These are phyloP conservation scores for Emergomyces africanus DNA, from an alignment of 2,329 filamentous ascomycete species.

Conservation along the genomic window DNA sequence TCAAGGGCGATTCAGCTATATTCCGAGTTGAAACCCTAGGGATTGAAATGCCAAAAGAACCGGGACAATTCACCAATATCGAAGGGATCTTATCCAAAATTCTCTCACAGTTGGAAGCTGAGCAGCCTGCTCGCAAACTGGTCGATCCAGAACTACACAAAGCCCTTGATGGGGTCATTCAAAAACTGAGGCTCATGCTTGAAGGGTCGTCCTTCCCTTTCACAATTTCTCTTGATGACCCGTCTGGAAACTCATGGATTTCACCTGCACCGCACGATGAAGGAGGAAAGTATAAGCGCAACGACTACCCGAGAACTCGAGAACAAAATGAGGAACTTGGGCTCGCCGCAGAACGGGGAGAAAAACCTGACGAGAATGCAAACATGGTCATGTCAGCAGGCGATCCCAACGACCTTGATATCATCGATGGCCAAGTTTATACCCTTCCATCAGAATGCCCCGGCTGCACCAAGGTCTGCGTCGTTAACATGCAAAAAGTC, in stretches of 20 bases:
- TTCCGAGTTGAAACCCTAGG: constrained; percentile 87
- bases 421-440: constrained; percentile 86
- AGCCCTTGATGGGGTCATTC: constrained; percentile 66
- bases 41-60: constrained; percentile 80
- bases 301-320: constrained; percentile 67
- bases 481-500: constrained; percentile 97
- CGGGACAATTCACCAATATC: constrained; percentile 84
- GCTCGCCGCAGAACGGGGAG: constrained; percentile 42
- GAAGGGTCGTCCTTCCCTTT: constrained; percentile 72
- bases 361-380: constrained; percentile 16
- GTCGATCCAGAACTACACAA: constrained; percentile 63
- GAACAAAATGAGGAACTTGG: constrained; percentile 83
- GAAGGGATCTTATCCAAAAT: constrained; percentile 75
- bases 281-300: constrained; percentile 80
- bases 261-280: constrained; percentile 63
- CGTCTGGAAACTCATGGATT: constrained; percentile 93
- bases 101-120: constrained; percentile 64
- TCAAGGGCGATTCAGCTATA: constrained; percentile 79
- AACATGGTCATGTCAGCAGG: constrained; percentile 33
- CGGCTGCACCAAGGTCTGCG: constrained; percentile 73
- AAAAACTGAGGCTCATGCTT: constrained; percentile 63
- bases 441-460: constrained; percentile 85
- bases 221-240: constrained; percentile 76
- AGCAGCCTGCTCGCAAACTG: constrained; percentile 70
- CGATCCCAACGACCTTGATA: constrained; percentile 58